A percentile compares a stretch with the other conserved stretches of the same genome.
Conservation (phyloP, 2,329 filamentous ascomycete genomes). For the Phoma sp. region DNA sequence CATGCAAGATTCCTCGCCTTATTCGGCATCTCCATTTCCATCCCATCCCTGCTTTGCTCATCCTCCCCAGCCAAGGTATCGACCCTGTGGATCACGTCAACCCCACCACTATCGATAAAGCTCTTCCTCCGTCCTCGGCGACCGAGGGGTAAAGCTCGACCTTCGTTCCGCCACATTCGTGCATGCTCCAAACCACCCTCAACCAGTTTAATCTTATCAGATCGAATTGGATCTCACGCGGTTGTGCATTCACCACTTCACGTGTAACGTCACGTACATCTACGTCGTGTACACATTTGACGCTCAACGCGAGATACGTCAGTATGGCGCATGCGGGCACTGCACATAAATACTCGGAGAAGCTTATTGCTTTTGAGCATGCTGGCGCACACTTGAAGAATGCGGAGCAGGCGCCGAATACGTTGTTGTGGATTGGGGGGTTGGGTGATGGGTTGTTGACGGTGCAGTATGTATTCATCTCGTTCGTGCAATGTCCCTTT, state of each 20-base stretch:
- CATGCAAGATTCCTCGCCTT: too few species aligned
- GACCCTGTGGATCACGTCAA: background rate
- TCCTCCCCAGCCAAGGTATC: background rate
- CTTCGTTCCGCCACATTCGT: background rate
- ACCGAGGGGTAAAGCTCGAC: background rate
- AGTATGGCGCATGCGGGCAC: constrained; percentile 48
- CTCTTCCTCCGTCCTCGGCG: background rate
- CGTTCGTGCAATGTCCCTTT: background rate
- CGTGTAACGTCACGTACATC: background rate
- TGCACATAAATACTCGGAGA: constrained; percentile 52
- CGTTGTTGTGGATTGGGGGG: constrained; percentile 74
- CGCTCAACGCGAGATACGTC: background rate
- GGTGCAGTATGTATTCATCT: constrained; percentile 49
- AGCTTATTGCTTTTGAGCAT: constrained; percentile 57
- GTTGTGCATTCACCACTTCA: background rate
- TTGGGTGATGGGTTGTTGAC: constrained; percentile 74
- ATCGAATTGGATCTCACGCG: too few species aligned
- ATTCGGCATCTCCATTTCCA: too few species aligned
- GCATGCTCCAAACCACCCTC: background rate
- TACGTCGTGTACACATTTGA: background rate
- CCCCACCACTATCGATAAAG: constrained; percentile 13
- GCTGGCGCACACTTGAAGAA: constrained; percentile 15
- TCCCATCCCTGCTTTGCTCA: background rate
- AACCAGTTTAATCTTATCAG: background rate
- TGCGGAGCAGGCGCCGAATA: constrained; percentile 50